Evolutionary conservation across 2,329 filamentous ascomycete genomes (phyloP).

Genomic region (Mycosphaerella sp.): DNA sequence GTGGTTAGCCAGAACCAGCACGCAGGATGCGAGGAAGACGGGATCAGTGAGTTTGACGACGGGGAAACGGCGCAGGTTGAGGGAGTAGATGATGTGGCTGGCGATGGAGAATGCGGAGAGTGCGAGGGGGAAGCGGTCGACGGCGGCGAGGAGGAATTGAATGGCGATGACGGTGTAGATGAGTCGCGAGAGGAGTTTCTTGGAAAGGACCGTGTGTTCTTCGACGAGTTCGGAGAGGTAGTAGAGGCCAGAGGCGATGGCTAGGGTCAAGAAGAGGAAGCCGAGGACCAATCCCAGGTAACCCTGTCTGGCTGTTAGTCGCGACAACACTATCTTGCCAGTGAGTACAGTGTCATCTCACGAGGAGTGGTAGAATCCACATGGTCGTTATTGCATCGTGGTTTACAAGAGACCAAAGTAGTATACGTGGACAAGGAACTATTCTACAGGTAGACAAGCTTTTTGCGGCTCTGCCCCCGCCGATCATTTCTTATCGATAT

Average conservation of each 20-base stretch:
- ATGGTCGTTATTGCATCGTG: conserved; percentile 44
- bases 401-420: not conserved
- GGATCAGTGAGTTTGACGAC: conserved; percentile 83
- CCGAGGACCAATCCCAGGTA: conserved; percentile 81
- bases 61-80: conserved; percentile 71
- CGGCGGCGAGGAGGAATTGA: conserved; percentile 66
- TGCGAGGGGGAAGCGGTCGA: conserved; percentile 79
- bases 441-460: not conserved
- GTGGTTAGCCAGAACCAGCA: conserved; percentile 81
- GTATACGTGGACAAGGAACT: not conserved
- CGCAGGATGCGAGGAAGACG: conserved; percentile 76
- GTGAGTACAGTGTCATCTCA: conserved; percentile 13
- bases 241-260: conserved; percentile 96
- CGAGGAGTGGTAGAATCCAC: conserved; percentile 89
- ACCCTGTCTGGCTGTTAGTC: conserved; percentile 44
- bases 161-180: conserved; percentile 76
- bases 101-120: conserved; percentile 68
- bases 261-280: conserved; percentile 89
- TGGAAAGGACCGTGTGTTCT: conserved; percentile 90
- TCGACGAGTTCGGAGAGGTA: conserved; percentile 97
- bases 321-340: too few relatives aligned
- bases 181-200: conserved; percentile 74
- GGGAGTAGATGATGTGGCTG: conserved; percentile 79
- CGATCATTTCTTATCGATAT: too few relatives aligned
- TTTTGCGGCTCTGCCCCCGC: too few relatives aligned